Conservation (phyloP, 2,329 filamentous ascomycete genomes). For the Beauveria medogensis region DNA sequence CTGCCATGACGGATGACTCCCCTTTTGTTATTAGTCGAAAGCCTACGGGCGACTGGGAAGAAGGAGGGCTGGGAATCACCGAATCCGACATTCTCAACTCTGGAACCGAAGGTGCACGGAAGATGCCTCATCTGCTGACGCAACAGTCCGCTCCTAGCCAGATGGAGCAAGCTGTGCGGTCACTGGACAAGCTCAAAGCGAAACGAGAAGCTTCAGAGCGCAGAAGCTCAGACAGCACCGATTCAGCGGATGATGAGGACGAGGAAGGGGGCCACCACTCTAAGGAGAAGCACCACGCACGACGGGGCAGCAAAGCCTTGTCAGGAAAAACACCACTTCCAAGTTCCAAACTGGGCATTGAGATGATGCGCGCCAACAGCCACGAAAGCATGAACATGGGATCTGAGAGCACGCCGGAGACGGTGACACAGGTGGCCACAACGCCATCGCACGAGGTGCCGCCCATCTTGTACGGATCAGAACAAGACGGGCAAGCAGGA, state of each 20-base stretch:
- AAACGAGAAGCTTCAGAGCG: slow-evolving; percentile 38
- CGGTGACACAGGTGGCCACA: slow-evolving; percentile 42
- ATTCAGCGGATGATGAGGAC: slow-evolving; percentile 92
- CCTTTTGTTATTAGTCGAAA: slow-evolving; percentile 69
- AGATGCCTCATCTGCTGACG: slow-evolving; percentile 46
- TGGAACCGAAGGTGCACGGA: slow-evolving; percentile 26
- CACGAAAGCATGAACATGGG: slow-evolving; percentile 65
- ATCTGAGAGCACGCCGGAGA: slow-evolving; percentile 43
- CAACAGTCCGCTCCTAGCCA: slow-evolving; percentile 58
- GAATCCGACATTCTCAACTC: slow-evolving; percentile 43
- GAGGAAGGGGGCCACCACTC: slow-evolving; percentile 51
- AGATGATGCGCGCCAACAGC: slow-evolving; percentile 97
- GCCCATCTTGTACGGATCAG: slow-evolving; percentile 20
- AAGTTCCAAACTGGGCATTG: slow-evolving; percentile 83
- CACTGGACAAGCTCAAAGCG: slow-evolving; percentile 63
- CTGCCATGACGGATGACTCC: slow-evolving; percentile 67
- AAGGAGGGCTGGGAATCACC: slow-evolving; percentile 70
- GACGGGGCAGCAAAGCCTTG: slow-evolving; percentile 32
- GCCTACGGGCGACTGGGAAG: slow-evolving; percentile 69
- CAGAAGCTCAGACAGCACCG: slow-evolving; percentile 56
- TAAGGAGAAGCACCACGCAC: slow-evolving; percentile 35
- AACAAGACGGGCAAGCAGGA: slow-evolving; percentile 12
- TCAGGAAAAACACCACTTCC: slow-evolving; percentile 50
- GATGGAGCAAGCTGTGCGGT: slow-evolving; percentile 50
- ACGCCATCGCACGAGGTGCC: slow-evolving; percentile 38